Evolutionary conservation across 129 eudicot species (phyloP), one percentile per base, ranked within the genome.

Genomic region (Lonicera japonica): DNA sequence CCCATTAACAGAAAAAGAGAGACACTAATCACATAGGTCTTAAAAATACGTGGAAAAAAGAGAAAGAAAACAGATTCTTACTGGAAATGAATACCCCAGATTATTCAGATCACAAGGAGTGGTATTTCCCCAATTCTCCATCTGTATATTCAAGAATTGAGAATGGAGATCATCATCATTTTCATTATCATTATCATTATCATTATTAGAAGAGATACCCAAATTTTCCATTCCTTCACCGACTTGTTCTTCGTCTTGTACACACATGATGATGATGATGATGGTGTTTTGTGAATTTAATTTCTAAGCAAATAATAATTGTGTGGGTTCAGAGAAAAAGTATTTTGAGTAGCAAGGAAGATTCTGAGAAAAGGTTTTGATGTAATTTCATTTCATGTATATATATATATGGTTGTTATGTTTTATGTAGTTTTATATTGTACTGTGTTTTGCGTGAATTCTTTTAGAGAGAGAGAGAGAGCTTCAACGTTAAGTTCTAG

Each of bases 171-270:
- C 16, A 43, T 1, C 2, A 14, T 10, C n/a, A n/a, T 43, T 43
- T 43, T 43, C 5, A 29, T 29, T 29, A 1, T 29, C 36, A 1
- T 45, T 52, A 21, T 63, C 57, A 73, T 40, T 68, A 47, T 75
- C 50, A 48, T 76, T 70, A 63, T 72, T 69, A 50, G 75, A 48
- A 16, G 77, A 70, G 67, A 76, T 73, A 69, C 70, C 77, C 72
- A 75, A 45, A 58, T 80, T 69, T 55, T 86, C 87, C 65, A 77
- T 87, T 64, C 71, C 84, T 46, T 79, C 94, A 52, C 73, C 62
- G 60, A 65, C 86, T 69, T 76, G 67, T 25, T 87, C 91, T 68
- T 75, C 64, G 50, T 81, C 96, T 74, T 88, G 94, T 56, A 84
- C 73, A 73, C 94, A 82, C 96, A 88, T 88, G 50, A 43, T 43